Base-by-base conservation (phyloP, 2,329 filamentous ascomycete species). In the Pseudogymnoascus sp. region DNA sequence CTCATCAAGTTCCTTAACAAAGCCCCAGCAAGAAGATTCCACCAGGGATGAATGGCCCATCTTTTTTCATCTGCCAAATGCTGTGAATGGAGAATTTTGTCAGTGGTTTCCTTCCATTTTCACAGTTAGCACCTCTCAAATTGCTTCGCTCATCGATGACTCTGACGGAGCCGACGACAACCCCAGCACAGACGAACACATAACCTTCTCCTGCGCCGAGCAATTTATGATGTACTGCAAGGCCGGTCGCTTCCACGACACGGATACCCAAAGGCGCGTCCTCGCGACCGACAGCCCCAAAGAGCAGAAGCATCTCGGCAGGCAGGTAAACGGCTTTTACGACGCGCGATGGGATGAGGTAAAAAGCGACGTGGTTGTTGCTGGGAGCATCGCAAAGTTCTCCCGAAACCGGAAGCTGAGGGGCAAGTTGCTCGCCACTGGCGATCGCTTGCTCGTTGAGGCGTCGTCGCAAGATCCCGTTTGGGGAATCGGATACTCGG, bases 201-300 rank as follows among this genome's bases (percentile, higher is more conserved):
- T 75, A 62, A 69, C 66, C 3, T 76, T 77, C 67, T 68, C 64
- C 62, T 75, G 72, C 61, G 73, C 73, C 4, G 76, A 77, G 66
- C 75, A 77, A 63, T 77, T 76, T 66, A 77, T 77, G 75, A 77
- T 76, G 76, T 77, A 72, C 66, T 75, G 74, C 71, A 77, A 77
- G 68, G 75, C 76, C 5, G 69, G 68, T 8, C 70, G 70, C 5
- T 77, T 77, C 65, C 59, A 66, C 63, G 75, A 77, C 66, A 59
- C 31, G 14, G 63, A 61, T 3, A 64, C 66, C 2, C 68, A 71
- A 59, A 61, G 62, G 18, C 66, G 37, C 14, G 64, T 75, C 25
- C 68, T 75, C 25, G 68, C 65, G 1, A 71, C 71, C 0, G n/a
- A 53, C 0, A 66, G 65, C 23, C 71, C 73, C 1, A 72, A 70